Evolutionary conservation across 306 rosid genomes (phyloP).

Genomic region (Vicia faba): DNA sequence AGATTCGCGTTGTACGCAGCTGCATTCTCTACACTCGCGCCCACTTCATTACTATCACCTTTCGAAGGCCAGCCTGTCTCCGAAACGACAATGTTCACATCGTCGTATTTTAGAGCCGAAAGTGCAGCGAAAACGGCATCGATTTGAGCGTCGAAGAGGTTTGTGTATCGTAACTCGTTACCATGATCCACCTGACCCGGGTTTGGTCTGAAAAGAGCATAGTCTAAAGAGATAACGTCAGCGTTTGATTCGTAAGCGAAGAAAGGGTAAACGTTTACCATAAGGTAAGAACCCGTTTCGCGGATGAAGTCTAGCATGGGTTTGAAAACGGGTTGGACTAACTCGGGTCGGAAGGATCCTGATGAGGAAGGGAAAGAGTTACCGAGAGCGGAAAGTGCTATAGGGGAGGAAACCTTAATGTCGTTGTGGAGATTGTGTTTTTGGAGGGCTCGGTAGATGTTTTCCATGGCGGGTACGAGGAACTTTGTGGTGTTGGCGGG

Average conservation of each 20-base stretch:
- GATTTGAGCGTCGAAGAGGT: slow-evolving; percentile 88
- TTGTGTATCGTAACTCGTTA: slow-evolving; percentile 69
- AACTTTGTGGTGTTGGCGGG: slow-evolving; percentile 63
- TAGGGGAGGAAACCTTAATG: slow-evolving; percentile 87
- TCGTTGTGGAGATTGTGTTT: slow-evolving; percentile 55
- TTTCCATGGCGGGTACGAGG: slow-evolving; percentile 89
- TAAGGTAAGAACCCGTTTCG: slow-evolving; percentile 74
- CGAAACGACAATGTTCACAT: slow-evolving; percentile 63
- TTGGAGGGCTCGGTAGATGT: slow-evolving; percentile 68
- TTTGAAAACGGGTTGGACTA: slow-evolving; percentile 61
- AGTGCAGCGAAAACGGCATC: slow-evolving; percentile 94
- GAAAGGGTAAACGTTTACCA: slow-evolving; percentile 94
- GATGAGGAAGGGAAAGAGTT: slow-evolving; percentile 88
- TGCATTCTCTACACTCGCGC: slow-evolving; percentile 80
- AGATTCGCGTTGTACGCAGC: slow-evolving; percentile 90
- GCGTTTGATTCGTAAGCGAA: slow-evolving; percentile 92
- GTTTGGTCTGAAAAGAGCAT: slow-evolving; percentile 75
- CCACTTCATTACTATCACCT: slow-evolving; percentile 77
- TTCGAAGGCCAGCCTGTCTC: slow-evolving; percentile 95
- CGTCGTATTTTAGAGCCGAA: slow-evolving; percentile 66
- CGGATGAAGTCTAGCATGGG: slow-evolving; percentile 82
- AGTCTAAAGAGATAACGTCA: slow-evolving; percentile 80
- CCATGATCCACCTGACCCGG: slow-evolving; percentile 88
- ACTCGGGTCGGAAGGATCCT: slow-evolving; percentile 85
- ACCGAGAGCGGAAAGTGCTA: slow-evolving; percentile 79